These are phyloP conservation scores for Capsicum chinense DNA, from an alignment of 257 asterid species.

Conservation along the genomic window DNA sequence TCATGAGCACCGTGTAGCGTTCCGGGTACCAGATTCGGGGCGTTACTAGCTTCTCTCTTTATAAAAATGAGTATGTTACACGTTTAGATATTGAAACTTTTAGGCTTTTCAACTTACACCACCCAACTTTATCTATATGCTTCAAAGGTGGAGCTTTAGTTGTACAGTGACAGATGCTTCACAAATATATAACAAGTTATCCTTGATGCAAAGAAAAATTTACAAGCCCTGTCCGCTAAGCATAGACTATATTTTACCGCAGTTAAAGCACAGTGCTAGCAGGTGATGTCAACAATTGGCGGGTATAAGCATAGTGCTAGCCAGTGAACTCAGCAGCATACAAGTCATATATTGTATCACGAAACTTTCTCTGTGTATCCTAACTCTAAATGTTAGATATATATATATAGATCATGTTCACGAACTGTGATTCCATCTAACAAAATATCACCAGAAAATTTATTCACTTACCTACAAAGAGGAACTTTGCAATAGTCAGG, in stretches of 20 bases:
- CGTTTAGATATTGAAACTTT: neutral
- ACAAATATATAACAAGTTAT: neutral
- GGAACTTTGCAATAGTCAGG: conserved; percentile 90
- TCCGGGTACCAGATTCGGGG: no score
- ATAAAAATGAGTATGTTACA: neutral
- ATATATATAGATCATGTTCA: neutral
- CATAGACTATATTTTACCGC: neutral
- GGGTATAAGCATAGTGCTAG: conserved; percentile 2
- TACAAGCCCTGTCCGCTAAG: neutral
- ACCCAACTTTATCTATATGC: neutral
- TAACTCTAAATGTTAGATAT: neutral
- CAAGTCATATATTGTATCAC: neutral
- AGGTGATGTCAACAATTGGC: neutral
- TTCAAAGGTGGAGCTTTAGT: neutral
- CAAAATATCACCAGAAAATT: neutral
- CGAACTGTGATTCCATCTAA: neutral
- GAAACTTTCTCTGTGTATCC: neutral
- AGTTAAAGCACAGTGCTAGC: neutral
- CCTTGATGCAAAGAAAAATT: conserved; percentile 2
- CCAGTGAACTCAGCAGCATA: neutral
- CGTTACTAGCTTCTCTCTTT: neutral
- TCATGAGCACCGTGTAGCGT: no score
- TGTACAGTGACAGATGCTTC: neutral
- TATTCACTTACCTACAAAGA: conserved; percentile 71
- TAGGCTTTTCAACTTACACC: neutral